These are phyloP conservation scores for Sarocladiaceae sp. DNA, from an alignment of 2,329 filamentous ascomycete genomes.

Conservation along the genomic window DNA sequence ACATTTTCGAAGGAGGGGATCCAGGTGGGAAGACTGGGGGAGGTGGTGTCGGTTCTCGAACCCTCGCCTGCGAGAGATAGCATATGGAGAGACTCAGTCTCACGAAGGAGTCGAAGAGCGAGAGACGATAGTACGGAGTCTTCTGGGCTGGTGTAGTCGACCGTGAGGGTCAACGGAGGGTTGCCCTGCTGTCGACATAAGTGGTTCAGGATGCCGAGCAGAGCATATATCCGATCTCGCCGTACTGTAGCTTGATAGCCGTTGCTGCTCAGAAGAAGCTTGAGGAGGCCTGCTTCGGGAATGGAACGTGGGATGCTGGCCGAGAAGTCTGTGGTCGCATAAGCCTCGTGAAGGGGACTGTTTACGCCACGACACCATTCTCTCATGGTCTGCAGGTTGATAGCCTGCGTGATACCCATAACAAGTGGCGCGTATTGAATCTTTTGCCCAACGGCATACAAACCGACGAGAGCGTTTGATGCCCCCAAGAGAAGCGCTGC, in stretches of 20 bases:
- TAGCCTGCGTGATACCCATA: conserved; percentile 14
- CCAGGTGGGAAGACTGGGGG: conserved; percentile 15
- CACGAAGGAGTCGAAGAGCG: conserved; percentile 11
- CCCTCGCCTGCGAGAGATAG: conserved; percentile 16
- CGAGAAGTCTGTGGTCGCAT: conserved; percentile 12
- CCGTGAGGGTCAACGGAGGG: conserved; percentile 11
- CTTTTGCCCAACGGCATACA: conserved; percentile 7
- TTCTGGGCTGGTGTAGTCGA: conserved; percentile 16
- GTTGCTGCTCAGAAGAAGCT: conserved; percentile 15
- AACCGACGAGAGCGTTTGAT: conserved; percentile 15
- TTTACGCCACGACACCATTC: conserved; percentile 15
- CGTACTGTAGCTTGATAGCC: conserved; percentile 16
- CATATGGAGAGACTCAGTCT: conserved; percentile 16
- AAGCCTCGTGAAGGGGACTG: conserved; percentile 11
- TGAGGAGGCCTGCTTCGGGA: conserved; percentile 11
- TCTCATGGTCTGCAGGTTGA: conserved; percentile 14
- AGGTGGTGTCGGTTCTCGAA: conserved; percentile 11
- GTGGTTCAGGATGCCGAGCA: conserved; percentile 19
- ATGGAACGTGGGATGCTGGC: conserved; percentile 12
- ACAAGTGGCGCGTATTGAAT: conserved; percentile 10
- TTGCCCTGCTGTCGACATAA: conserved; percentile 12
- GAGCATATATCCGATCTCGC: conserved; percentile 18
- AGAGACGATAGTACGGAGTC: conserved; percentile 14
- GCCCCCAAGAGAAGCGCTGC: conserved; percentile 12
- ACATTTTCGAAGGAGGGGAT: conserved; percentile 17